Evolutionary conservation across 306 rosid genomes (phyloP).

Genomic region (Cicer yamashitae): DNA sequence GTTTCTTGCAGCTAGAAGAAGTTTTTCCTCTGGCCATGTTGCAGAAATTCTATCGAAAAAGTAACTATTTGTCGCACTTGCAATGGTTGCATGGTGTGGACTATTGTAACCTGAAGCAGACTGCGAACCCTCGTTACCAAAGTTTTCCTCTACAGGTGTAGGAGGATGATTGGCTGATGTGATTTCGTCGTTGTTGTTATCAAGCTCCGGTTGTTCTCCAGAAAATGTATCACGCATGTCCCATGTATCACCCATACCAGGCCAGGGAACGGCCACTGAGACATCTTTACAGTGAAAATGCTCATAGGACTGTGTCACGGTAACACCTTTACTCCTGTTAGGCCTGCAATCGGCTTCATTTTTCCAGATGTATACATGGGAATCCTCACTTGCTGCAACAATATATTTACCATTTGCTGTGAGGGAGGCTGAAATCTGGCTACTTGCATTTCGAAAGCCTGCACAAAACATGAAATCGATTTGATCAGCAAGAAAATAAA

Average conservation of each 20-base stretch:
- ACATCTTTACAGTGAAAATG: slow-evolving; percentile 95
- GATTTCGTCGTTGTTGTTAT: slow-evolving; percentile 60
- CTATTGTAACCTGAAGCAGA: slow-evolving; percentile 66
- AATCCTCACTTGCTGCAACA: slow-evolving; percentile 95
- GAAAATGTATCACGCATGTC: slow-evolving; percentile 56
- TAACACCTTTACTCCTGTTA: slow-evolving; percentile 76
- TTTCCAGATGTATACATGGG: slow-evolving; percentile 93
- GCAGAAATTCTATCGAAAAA: slow-evolving; percentile 93
- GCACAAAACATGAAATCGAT: slow-evolving; percentile 48
- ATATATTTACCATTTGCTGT: slow-evolving; percentile 80
- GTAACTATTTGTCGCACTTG: slow-evolving; percentile 81
- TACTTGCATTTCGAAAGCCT: slow-evolving; percentile 88
- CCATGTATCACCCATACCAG: slow-evolving; percentile 79
- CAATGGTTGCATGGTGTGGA: slow-evolving; percentile 83
- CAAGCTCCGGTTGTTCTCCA: slow-evolving; percentile 61
- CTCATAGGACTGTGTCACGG: slow-evolving; percentile 73
- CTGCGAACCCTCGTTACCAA: slow-evolving; percentile 56
- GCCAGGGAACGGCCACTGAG: slow-evolving; percentile 93
- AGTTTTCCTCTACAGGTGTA: slow-evolving; percentile 82
- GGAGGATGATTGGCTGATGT: slow-evolving; percentile 89
- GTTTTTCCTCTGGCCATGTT: slow-evolving; percentile 96
- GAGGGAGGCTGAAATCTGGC: slow-evolving; percentile 88
- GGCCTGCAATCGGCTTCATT: slow-evolving; percentile 93
- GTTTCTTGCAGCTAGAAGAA: slow-evolving; percentile 60
- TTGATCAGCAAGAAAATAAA: slow-evolving; percentile 38